phyloP scores from a whole-genome alignment of 108 stramenopile genomes.

The Fragilaria crotonensis region DNA sequence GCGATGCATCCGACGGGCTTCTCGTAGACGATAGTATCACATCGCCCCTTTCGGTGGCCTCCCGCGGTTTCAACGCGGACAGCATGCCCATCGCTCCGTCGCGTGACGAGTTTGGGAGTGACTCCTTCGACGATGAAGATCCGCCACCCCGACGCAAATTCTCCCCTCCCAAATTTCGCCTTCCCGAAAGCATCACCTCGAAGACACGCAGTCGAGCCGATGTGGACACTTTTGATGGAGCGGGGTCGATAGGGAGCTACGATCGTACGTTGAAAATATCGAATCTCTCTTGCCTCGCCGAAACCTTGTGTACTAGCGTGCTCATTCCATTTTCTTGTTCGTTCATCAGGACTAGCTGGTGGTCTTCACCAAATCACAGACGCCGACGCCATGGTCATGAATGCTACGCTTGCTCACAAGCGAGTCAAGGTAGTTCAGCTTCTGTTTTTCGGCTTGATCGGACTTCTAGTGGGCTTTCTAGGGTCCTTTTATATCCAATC shows the following conservation, averaged over 20 bases:
- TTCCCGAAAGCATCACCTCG: conserved; percentile 29
- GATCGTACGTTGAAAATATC: too few relatives aligned
- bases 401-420: conserved; percentile 18
- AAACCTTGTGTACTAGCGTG: too few relatives aligned
- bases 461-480: conserved; percentile 28
- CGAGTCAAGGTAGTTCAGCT: conserved; percentile 41
- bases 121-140: not conserved
- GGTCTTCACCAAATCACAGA: conserved; percentile 5
- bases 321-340: not conserved
- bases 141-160: not conserved
- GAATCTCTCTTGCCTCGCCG: too few relatives aligned
- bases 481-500: conserved; percentile 28
- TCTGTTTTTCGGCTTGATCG: conserved; percentile 26
- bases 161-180: not conserved
- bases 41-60: not conserved
- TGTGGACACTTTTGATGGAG: conserved; percentile 7
- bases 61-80: not conserved
- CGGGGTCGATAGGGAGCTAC: too few relatives aligned
- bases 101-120: too few relatives aligned
- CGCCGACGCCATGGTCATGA: conserved; percentile 20
- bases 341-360: not conserved
- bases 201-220: conserved; percentile 31
- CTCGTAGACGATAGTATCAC: not conserved
- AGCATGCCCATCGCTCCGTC: not conserved
- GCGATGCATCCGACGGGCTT: not conserved